Evolutionary conservation across 2,329 filamentous ascomycete genomes (phyloP).

Genomic region (Stromatinia cepivora): DNA sequence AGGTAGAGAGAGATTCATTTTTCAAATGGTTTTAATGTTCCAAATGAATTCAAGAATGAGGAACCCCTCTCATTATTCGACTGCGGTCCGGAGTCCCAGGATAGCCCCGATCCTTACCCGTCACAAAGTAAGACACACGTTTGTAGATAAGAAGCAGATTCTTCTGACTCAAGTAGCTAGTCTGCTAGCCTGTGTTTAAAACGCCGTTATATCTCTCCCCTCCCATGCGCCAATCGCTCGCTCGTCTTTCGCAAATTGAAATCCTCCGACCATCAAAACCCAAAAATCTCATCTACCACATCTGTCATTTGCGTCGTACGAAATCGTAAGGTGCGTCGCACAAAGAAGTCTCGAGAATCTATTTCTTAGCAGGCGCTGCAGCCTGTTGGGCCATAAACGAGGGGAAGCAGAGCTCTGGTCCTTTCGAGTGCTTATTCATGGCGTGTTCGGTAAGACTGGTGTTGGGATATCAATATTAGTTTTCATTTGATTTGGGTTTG

Average conservation of each 20-base stretch:
- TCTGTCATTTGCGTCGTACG: slow-evolving; percentile 17
- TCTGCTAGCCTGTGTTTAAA: slow-evolving; percentile 21
- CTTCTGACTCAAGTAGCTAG: slow-evolving; percentile 19
- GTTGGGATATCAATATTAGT: neutral
- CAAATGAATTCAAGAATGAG: neutral
- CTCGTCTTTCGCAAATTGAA: slow-evolving; percentile 19
- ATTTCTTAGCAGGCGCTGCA: slow-evolving; percentile 21
- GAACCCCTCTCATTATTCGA: neutral
- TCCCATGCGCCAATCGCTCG: slow-evolving; percentile 35
- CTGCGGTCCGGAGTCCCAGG: neutral
- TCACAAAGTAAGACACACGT: neutral
- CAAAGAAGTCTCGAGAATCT: slow-evolving; percentile 4
- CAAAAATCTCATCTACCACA: slow-evolving; percentile 8
- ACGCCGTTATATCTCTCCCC: slow-evolving; percentile 29
- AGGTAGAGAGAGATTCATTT: neutral
- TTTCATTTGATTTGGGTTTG: neutral
- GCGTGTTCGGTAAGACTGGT: slow-evolving; percentile 67
- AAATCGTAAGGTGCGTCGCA: slow-evolving; percentile 5
- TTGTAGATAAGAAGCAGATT: slow-evolving; percentile 15
- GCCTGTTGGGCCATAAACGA: slow-evolving; percentile 16
- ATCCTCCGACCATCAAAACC: slow-evolving; percentile 11
- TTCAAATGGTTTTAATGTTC: neutral
- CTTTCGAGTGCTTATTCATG: slow-evolving; percentile 74
- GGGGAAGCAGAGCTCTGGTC: slow-evolving; percentile 70
- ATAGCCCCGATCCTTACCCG: neutral